Evolutionary conservation across 768 basidiomycete genomes (phyloP), one percentile per base, ranked within the genome.

Genomic region (Naganishia vishniacii): DNA sequence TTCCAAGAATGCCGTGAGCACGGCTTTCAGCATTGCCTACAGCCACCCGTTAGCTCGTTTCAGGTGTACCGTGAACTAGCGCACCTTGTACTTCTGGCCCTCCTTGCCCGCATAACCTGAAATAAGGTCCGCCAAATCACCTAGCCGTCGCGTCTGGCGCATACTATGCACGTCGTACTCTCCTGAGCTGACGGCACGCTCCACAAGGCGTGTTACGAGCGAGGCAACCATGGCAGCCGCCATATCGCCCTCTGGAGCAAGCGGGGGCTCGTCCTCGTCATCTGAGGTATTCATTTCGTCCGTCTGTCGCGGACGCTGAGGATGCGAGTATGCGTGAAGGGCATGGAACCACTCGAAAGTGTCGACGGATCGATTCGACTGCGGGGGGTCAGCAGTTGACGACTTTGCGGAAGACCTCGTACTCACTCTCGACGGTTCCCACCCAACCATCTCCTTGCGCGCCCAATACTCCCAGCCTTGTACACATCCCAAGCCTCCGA

Each of bases 401-500:
- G 45, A 7, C 26, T 29, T 48, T 32, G 1, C 26, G 6, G 16
- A 8, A 4, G 18, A n/a, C 13, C 25, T 15, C 56, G 3, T 8
- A 78, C 82, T 67, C 71, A 88, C 91, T 79, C 88, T 83, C 25
- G 93, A 80, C 48, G 88, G 89, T 74, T 91, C 84, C 93, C 93
- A 95, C 3, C 86, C 88, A 12, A 90, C 78, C 67, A 86, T 81
- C 78, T 97, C 92, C 63, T 91, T 79, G 61, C 91, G 81, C n/a
- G 84, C 84, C 89, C 90, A 93, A 75, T 92, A 94, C 76, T 92
- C 91, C 91, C 91, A 94, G 49, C 89, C 88, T 53, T 86, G 86
- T 1, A 93, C 85, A 45, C 91, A 82, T 0, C 87, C 90, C 60
- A 93, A 79, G 4, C 91, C 89, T 48, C 92, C 92, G 81, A 89